These are phyloP conservation scores for Boletus subparvulus DNA, from an alignment of 768 basidiomycete species.

Conservation along the genomic window DNA sequence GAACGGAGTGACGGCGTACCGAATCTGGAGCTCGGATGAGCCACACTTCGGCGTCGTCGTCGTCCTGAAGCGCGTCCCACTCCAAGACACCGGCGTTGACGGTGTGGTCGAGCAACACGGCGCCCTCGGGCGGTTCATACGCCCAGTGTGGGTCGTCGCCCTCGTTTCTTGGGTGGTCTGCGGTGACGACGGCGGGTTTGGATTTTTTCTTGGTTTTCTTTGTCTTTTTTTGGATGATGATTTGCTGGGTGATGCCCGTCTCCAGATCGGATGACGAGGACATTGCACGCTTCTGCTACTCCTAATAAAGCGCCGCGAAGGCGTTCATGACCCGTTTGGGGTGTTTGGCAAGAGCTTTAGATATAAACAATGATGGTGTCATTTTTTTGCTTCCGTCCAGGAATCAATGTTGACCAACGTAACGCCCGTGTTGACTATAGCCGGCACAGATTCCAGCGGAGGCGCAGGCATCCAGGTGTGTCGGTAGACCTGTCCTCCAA, in stretches of 20 bases:
- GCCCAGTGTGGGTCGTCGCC: constrained; percentile 56
- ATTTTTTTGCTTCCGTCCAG: not conserved
- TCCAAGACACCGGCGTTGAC: constrained; percentile 55
- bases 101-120: constrained; percentile 46
- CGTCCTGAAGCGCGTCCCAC: constrained; percentile 60
- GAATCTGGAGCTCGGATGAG: constrained; percentile 66
- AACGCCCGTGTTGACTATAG: constrained; percentile 63
- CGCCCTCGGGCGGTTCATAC: constrained; percentile 57
- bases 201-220: constrained; percentile 12
- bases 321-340: constrained; percentile 8
- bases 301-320: too few relatives aligned
- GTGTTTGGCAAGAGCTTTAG: constrained; percentile 30
- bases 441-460: constrained; percentile 79
- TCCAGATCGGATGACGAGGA: constrained; percentile 27
- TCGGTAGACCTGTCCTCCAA: not conserved
- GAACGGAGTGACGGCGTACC: too few relatives aligned
- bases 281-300: constrained; percentile 1
- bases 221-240: constrained; percentile 7
- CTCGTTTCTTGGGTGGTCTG: constrained; percentile 47
- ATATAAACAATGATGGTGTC: constrained; percentile 22
- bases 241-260: constrained; percentile 1
- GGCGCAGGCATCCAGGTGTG: constrained; percentile 88
- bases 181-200: constrained; percentile 4
- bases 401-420: constrained; percentile 6
- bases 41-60: constrained; percentile 66